Evolutionary conservation across 2,329 filamentous ascomycete species (phyloP).

Genomic region (Trichoderma sp.): DNA sequence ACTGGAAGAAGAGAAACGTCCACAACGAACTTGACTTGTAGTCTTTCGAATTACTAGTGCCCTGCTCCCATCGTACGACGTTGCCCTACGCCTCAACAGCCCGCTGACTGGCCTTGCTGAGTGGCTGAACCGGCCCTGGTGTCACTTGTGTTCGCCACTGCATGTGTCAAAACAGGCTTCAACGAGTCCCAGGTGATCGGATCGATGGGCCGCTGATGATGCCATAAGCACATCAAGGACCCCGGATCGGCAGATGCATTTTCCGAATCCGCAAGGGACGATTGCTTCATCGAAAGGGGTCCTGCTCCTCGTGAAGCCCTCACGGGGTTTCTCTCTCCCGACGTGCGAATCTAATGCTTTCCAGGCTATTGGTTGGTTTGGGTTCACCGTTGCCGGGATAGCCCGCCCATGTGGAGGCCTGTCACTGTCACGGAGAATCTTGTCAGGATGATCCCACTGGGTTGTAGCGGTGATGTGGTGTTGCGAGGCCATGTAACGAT

Average conservation of each 20-base stretch:
- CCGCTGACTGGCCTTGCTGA: conserved; percentile 8
- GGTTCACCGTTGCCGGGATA: no score
- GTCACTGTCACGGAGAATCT: no score
- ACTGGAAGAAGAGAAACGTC: no score
- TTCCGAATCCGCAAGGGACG: neutral
- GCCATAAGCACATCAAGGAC: neutral
- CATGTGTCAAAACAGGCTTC: conserved; percentile 1
- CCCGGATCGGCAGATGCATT: conserved; percentile 13
- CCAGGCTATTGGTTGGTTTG: no score
- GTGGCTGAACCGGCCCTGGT: neutral
- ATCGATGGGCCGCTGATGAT: neutral
- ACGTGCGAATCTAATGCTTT: no score
- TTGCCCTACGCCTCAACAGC: neutral
- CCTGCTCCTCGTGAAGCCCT: neutral
- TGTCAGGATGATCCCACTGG: no score
- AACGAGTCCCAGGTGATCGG: neutral
- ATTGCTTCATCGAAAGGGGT: no score
- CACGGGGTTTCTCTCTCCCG: no score
- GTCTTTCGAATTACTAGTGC: no score
- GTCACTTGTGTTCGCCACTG: conserved; percentile 3
- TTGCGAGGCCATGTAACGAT: neutral
- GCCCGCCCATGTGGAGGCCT: no score
- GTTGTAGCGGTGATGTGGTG: neutral
- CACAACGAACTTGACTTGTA: no score
- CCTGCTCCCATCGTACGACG: no score